These are phyloP conservation scores for Nevesoporus exiguus DNA, from an alignment of 768 basidiomycete species.

Conservation along the genomic window DNA sequence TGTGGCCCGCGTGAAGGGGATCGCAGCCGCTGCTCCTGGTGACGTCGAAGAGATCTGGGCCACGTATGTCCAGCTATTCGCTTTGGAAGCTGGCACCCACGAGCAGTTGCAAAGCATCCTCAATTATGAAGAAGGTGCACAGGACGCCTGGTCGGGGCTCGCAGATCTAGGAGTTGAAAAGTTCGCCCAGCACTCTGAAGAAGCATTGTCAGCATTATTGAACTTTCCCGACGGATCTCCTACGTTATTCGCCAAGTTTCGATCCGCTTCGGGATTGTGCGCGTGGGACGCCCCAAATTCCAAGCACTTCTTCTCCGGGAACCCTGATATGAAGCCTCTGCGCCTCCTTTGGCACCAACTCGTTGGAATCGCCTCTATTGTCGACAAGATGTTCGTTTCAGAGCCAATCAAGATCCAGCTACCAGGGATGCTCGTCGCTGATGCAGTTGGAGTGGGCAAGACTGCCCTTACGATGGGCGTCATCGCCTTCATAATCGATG, in stretches of 20 bases:
- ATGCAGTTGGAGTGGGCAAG: slow-evolving; percentile 7
- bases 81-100: neutral
- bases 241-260: neutral
- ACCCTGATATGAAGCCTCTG: slow-evolving; percentile 1
- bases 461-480: slow-evolving; percentile 7
- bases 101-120: neutral
- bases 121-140: neutral
- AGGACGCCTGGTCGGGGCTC: neutral
- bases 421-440: neutral
- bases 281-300: slow-evolving; percentile 1
- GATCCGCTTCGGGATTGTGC: neutral
- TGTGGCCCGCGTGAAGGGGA: neutral
- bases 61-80: slow-evolving; percentile 1
- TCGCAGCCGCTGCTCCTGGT: neutral
- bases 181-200: neutral
- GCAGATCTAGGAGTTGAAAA: slow-evolving; percentile 3
- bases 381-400: neutral
- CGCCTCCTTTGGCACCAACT: slow-evolving; percentile 11
- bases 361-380: slow-evolving; percentile 1
- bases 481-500: slow-evolving; percentile 2
- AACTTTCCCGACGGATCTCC: slow-evolving; percentile 1
- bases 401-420: neutral
- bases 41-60: slow-evolving; percentile 11
- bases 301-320: neutral
- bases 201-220: neutral